A percentile compares a stretch with the other conserved stretches of the same genome.
Evolutionary conservation across 2,329 filamentous ascomycete genomes (phyloP).

Genomic region (Pezicula rhizophila): DNA sequence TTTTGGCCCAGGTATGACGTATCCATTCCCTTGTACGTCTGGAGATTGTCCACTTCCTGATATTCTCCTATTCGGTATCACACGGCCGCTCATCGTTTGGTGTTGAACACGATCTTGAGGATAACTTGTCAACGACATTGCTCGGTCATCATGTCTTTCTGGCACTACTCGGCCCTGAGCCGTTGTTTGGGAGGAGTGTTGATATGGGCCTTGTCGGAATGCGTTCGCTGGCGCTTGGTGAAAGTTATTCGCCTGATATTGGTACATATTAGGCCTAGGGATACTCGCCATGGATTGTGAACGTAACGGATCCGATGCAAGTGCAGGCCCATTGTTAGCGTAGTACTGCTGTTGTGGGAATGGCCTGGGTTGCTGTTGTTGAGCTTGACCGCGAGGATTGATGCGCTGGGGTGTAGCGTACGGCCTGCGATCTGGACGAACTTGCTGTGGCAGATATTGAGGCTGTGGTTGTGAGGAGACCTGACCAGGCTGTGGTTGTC

Average conservation of each 20-base stretch:
- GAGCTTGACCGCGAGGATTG: slow-evolving; percentile 27
- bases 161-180: slow-evolving; percentile 88
- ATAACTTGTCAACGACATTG: slow-evolving; percentile 93
- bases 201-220: slow-evolving; percentile 72
- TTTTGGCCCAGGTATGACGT: slow-evolving; percentile 16
- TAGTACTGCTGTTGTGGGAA: slow-evolving; percentile 49
- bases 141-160: slow-evolving; percentile 82
- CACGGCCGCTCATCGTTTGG: slow-evolving; percentile 88
- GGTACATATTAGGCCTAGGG: slow-evolving; percentile 67
- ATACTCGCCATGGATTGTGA: slow-evolving; percentile 86
- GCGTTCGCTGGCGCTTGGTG: slow-evolving; percentile 65
- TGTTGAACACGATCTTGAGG: slow-evolving; percentile 70
- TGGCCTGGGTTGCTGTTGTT: slow-evolving; percentile 36
- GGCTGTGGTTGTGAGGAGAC: slow-evolving; percentile 41
- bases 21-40: slow-evolving; percentile 21
- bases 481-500: slow-evolving; percentile 23
- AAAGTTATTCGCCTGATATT: slow-evolving; percentile 54
- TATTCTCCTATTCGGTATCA: slow-evolving; percentile 71
- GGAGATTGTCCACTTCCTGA: slow-evolving; percentile 23
- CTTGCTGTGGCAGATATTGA: slow-evolving; percentile 54
- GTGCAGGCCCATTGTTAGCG: slow-evolving; percentile 45
- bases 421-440: slow-evolving; percentile 59
- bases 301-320: slow-evolving; percentile 80
- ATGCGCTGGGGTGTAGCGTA: slow-evolving; percentile 58
- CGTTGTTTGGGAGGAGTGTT: slow-evolving; percentile 67